These are phyloP conservation scores for Aspergillus floridensis DNA, from an alignment of 2,329 filamentous ascomycete genomes.

Conservation along the genomic window DNA sequence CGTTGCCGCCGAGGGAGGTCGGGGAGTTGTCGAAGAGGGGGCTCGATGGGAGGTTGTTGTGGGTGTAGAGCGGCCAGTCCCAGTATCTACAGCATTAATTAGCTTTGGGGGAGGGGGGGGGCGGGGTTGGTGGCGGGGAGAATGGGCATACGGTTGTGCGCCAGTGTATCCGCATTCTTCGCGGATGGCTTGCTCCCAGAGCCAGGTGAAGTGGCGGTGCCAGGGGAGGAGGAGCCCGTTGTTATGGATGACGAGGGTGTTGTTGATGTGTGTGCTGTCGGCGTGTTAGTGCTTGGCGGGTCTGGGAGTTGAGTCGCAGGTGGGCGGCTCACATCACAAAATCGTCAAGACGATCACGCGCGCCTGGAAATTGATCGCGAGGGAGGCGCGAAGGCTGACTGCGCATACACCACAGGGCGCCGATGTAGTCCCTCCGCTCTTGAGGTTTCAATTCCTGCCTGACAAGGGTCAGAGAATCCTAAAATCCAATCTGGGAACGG, in stretches of 20 bases:
- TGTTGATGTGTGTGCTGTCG: conserved; percentile 26
- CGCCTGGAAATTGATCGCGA: conserved; percentile 22
- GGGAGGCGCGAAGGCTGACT: conserved; percentile 18
- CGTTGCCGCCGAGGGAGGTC: conserved; percentile 14
- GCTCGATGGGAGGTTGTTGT: background rate
- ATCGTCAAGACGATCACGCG: conserved; percentile 27
- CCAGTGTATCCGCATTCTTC: conserved; percentile 18
- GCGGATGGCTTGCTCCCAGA: conserved; percentile 15
- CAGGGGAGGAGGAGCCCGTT: conserved; percentile 17
- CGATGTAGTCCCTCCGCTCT: conserved; percentile 25
- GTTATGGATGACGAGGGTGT: conserved; percentile 24
- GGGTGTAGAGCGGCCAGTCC: conserved; percentile 13
- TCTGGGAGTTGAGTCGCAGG: background rate
- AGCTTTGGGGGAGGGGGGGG: background rate
- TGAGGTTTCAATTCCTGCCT: conserved; percentile 20
- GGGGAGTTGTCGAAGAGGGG: conserved; percentile 8
- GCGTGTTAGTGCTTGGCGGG: background rate
- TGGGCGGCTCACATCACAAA: conserved; percentile 26
- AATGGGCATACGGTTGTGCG: conserved; percentile 12
- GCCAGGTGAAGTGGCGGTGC: conserved; percentile 18
- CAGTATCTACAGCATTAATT: conserved; percentile 13
- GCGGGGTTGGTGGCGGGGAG: background rate
- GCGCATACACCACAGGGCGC: conserved; percentile 26
- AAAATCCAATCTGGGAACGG: background rate
- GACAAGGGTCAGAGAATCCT: background rate